Evolutionary conservation across 2,329 filamentous ascomycete species (phyloP).

Genomic region (Alternaria arborescens): DNA sequence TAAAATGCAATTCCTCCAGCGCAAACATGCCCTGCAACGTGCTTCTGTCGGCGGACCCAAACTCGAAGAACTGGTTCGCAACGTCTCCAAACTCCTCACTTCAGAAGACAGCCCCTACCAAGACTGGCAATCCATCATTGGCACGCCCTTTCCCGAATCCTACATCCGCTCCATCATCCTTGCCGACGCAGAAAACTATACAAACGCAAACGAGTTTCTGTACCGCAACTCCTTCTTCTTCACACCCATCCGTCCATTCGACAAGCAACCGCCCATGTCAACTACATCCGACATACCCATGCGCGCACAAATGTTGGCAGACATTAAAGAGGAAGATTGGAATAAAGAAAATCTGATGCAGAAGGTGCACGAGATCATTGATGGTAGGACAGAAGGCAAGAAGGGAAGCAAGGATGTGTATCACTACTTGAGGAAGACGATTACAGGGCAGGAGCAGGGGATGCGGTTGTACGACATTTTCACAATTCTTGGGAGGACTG

Average conservation of each 20-base stretch:
- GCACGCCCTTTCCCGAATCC: constrained; percentile 46
- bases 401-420: constrained; percentile 43
- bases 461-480: constrained; percentile 49
- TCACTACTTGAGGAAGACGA: constrained; percentile 42
- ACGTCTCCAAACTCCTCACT: constrained; percentile 40
- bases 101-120: constrained; percentile 39
- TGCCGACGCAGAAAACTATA: constrained; percentile 66
- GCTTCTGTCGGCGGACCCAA: constrained; percentile 56
- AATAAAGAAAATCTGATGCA: constrained; percentile 33
- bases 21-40: constrained; percentile 67
- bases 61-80: constrained; percentile 49
- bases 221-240: constrained; percentile 68
- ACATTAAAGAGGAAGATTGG: constrained; percentile 36
- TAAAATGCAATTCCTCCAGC: constrained; percentile 84
- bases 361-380: constrained; percentile 40
- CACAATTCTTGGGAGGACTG: constrained; percentile 43
- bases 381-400: constrained; percentile 34
- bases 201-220: constrained; percentile 64
- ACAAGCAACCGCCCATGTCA: constrained; percentile 12
- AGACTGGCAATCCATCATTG: constrained; percentile 34
- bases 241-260: constrained; percentile 40
- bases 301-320: constrained; percentile 25
- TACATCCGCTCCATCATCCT: constrained; percentile 63
- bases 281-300: constrained; percentile 29
- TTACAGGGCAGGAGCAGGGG: constrained; percentile 44